Percentiles rank a stretch among this genome's conserved stretches.
Conservation (phyloP, 2,329 filamentous ascomycete genomes). For the Aciculosporium take region DNA sequence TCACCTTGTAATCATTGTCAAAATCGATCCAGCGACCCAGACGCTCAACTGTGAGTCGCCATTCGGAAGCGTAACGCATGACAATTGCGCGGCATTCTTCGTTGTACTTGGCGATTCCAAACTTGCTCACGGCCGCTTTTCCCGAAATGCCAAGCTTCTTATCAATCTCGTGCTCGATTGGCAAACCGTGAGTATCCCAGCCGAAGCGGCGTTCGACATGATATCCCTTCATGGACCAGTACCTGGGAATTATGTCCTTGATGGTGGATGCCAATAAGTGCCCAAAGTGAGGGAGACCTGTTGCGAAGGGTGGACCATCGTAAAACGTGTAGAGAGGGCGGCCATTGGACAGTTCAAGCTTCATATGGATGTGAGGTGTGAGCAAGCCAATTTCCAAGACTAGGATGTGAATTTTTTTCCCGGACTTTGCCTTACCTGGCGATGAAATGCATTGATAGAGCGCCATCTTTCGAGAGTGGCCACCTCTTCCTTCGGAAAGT, state of each 20-base stretch:
- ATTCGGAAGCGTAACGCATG: slow-evolving; percentile 78
- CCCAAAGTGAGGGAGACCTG: slow-evolving; percentile 49
- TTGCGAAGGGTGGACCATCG: slow-evolving; percentile 71
- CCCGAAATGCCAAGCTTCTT: slow-evolving; percentile 86
- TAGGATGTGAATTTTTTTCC: too few species aligned
- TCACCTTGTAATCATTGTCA: slow-evolving; percentile 87
- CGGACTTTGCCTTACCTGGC: slow-evolving; percentile 41
- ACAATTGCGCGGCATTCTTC: slow-evolving; percentile 83
- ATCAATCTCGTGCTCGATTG: slow-evolving; percentile 95
- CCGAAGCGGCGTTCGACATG: slow-evolving; percentile 87
- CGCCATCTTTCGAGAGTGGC: slow-evolving; percentile 73
- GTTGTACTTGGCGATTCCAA: slow-evolving; percentile 84
- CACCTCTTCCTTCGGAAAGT: slow-evolving; percentile 88
- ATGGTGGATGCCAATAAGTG: slow-evolving; percentile 85
- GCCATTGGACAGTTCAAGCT: slow-evolving; percentile 67
- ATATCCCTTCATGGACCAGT: slow-evolving; percentile 94
- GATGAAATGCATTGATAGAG: slow-evolving; percentile 81
- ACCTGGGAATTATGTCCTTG: slow-evolving; percentile 91
- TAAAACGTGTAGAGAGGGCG: slow-evolving; percentile 87
- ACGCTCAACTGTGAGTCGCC: slow-evolving; percentile 76
- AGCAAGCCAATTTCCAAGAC: not conserved
- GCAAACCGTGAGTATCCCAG: slow-evolving; percentile 88
- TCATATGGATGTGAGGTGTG: slow-evolving; percentile 1
- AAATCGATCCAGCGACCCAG: slow-evolving; percentile 95
- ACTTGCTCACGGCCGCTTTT: slow-evolving; percentile 70